Base-by-base conservation (phyloP, 2,329 filamentous ascomycete species). In the Neofusicoccum ribis region DNA sequence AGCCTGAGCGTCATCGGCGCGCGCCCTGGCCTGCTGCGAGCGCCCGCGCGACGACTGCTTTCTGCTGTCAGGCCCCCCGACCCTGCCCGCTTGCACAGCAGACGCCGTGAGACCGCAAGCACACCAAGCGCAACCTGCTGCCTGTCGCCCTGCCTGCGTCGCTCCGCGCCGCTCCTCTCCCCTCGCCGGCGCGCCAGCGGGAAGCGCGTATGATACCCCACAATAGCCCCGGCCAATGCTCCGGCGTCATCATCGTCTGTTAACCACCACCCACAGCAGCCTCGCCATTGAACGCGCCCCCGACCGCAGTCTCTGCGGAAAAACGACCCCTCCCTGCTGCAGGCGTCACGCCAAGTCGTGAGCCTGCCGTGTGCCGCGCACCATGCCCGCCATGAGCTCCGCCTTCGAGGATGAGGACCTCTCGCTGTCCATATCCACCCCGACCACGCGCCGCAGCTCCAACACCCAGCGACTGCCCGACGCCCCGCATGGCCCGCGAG, bases 401-500 rank as follows among this genome's bases (percentile, higher is more conserved):
- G 70, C 76, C 71, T 91, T 91, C 77, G 90, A 93, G 76, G 90
- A 93, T 77, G 91, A 92, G 82, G 65, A 66, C 61, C 65, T 66
- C 27, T 66, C 65, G 46, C 46, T 66, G 51, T 66, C 65, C 65
- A 66, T 71, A 65, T 69, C 71, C 62, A 63, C 37, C 34, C 67
- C 70, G 43, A 67, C 69, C 43, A 62, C 63, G 20, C 70, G 70
- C 20, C 56, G 67, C 37, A 66, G 54, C 37, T 61, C 69, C 8
- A 59, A 63, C 39, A 63, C 59, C 34, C 61, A 65, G 41, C 46
- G 67, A 34, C 67, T 67, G 5, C 51, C 51, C 36, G 65, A 69
- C 6, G 69, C 67, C 52, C 63, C 70, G n/a, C 64, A 64, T 31
- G 65, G 64, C 12, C 64, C 66, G 9, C 46, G 63, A 12, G 43